Evolutionary conservation across 2,329 filamentous ascomycete genomes (phyloP), one percentile per base, ranked within the genome.

Genomic region (Fusarium haematococcum): DNA sequence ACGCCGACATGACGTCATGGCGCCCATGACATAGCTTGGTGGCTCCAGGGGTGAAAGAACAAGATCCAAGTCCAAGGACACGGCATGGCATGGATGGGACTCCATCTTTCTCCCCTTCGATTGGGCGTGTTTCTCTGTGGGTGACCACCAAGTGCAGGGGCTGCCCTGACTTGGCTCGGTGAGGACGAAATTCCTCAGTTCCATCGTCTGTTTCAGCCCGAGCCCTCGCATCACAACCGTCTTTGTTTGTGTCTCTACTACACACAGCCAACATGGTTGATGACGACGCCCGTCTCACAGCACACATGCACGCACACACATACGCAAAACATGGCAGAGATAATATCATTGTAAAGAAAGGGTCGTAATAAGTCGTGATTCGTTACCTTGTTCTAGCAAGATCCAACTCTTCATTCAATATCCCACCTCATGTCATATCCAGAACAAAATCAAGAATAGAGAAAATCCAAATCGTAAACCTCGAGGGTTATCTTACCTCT

Each of bases 281-380:
- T 57, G 52, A 57, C 52, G 52, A 37, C 52, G 20, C 30, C 10
- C 32, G 32, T 57, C 52, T 57, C 13, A 57, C 52, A 35, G 18
- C 50, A 7, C 25, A 23, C 18, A 33, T 3, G 4, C 52, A 32
- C 20, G 13, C 48, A 32, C 45, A 11, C 30, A 57, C 20, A 57
- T 13, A 33, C 30, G 3, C 48, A 25, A 39, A 41, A 58, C 33
- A 37, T 39, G 23, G 20, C 18, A 39, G 11, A 58, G 23, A 58
- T 39, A n/a, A 58, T 25, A 10, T 32, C 18, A 39, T 58, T 43
- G 27, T 32, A 30, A 52, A 45, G 35, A n/a, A 43, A 64, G 25
- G 25, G 30, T 68, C 63, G 58, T 75, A 64, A 72, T 62, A 68
- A 58, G 52, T 79, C 77, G 68, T 79, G 69, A 79, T 77, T 79